Conservation (phyloP, 768 basidiomycete genomes). For the Suillus ampliporus region DNA sequence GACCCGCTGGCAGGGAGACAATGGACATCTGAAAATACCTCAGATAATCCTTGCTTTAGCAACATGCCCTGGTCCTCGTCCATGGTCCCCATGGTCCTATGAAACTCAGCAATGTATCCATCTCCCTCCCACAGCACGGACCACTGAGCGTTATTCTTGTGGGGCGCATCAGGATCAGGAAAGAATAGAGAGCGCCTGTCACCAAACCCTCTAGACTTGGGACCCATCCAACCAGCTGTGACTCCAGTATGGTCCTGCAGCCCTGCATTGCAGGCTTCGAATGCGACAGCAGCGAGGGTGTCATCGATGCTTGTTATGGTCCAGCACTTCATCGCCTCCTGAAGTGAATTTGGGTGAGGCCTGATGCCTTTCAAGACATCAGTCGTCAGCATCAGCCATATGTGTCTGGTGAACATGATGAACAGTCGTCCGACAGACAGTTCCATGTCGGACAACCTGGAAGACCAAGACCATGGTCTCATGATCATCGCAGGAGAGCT, state of each 20-base stretch:
- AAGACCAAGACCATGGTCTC: constrained; percentile 4
- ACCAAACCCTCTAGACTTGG: constrained; percentile 2
- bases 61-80: neutral
- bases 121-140: neutral
- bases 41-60: constrained; percentile 3
- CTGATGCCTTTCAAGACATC: constrained; percentile 9
- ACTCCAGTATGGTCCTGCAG: neutral
- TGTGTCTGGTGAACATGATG: neutral
- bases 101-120: constrained; percentile 15
- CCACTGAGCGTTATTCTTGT: neutral
- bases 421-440: constrained; percentile 5
- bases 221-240: constrained; percentile 11
- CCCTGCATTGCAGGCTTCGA: constrained; percentile 14
- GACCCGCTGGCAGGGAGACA: constrained; percentile 11
- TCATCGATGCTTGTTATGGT: constrained; percentile 12
- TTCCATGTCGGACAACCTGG: neutral
- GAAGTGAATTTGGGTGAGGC: neutral
- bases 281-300: neutral
- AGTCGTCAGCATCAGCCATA: neutral
- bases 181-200: constrained; percentile 3
- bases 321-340: constrained; percentile 19
- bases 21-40: constrained; percentile 11
- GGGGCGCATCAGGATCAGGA: neutral
- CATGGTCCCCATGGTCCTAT: neutral
- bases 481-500: constrained; percentile 11